Evolutionary conservation across 495 filamentous ascomycete species (phyloP).

Genomic region (Hypoxylon trugodes): DNA sequence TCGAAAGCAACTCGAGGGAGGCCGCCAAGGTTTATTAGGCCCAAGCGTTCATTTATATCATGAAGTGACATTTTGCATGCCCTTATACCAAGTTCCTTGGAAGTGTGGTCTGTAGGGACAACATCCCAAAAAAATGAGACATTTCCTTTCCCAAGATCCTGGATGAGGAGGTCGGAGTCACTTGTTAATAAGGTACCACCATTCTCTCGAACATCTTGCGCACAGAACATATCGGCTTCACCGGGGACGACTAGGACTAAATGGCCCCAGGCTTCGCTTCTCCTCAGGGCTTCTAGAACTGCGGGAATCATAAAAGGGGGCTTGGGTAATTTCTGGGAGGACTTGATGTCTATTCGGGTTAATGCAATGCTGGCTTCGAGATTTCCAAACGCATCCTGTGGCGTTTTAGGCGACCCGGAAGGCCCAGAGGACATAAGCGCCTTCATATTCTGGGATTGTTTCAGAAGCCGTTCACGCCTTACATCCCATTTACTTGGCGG

Average conservation of each 20-base stretch:
- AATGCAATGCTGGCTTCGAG: slow-evolving; percentile 14
- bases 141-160: slow-evolving; percentile 68
- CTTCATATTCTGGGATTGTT: slow-evolving; percentile 48
- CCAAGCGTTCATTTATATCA: slow-evolving; percentile 39
- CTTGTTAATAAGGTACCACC: slow-evolving; percentile 68
- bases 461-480: slow-evolving; percentile 61
- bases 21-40: slow-evolving; percentile 29
- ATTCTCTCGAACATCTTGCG: slow-evolving; percentile 57
- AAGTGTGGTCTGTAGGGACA: slow-evolving; percentile 7
- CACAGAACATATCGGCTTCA: slow-evolving; percentile 77
- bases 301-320: slow-evolving; percentile 73
- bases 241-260: slow-evolving; percentile 68
- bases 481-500: slow-evolving; percentile 65
- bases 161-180: slow-evolving; percentile 78
- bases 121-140: slow-evolving; percentile 68
- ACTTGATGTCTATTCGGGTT: neutral
- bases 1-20: slow-evolving; percentile 41
- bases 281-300: slow-evolving; percentile 68
- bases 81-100: slow-evolving; percentile 9
- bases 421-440: slow-evolving; percentile 50
- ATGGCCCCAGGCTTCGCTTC: slow-evolving; percentile 53
- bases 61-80: slow-evolving; percentile 30
- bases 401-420: slow-evolving; percentile 23
- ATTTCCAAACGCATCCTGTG: slow-evolving; percentile 16
- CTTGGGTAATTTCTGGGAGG: slow-evolving; percentile 53